Evolutionary conservation across 345 rosid species (phyloP).

Genomic region (Sisymbrium irio): DNA sequence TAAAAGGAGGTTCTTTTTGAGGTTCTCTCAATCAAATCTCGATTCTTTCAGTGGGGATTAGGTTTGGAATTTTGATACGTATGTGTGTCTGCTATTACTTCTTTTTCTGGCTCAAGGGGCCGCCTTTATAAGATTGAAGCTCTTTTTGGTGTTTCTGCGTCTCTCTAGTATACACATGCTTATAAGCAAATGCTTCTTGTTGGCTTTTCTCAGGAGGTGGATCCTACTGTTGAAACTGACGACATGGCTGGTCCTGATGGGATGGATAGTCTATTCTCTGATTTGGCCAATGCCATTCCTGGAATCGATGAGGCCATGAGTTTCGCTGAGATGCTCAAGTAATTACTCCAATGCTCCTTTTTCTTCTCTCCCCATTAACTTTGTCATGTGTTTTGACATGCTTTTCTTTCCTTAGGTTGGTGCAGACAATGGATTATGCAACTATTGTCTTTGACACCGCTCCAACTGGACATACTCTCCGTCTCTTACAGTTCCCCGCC

Average conservation of each 20-base stretch:
- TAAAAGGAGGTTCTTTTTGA: too few species aligned
- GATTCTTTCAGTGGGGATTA: too few species aligned
- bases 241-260: slow-evolving; percentile 67
- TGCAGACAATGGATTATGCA: slow-evolving; percentile 97
- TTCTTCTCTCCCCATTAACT: neutral
- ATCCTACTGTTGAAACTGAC: slow-evolving; percentile 91
- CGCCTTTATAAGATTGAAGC: too few species aligned
- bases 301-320: slow-evolving; percentile 99
- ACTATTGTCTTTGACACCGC: slow-evolving; percentile 96
- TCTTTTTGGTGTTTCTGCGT: neutral
- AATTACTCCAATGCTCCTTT: slow-evolving; percentile 21
- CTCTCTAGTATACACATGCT: neutral
- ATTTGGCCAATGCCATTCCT: slow-evolving; percentile 93
- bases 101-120: too few species aligned
- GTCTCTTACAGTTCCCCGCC: slow-evolving; percentile 87
- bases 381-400: slow-evolving; percentile 5
- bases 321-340: slow-evolving; percentile 98
- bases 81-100: too few species aligned
- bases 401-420: slow-evolving; percentile 57
- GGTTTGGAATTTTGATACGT: too few species aligned
- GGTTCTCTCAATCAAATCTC: neutral
- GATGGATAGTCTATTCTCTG: slow-evolving; percentile 88
- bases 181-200: slow-evolving; percentile 4
- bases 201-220: slow-evolving; percentile 71
- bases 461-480: slow-evolving; percentile 98